Conservation (phyloP, 257 asterid species). For the Ligustrum vulgare region DNA sequence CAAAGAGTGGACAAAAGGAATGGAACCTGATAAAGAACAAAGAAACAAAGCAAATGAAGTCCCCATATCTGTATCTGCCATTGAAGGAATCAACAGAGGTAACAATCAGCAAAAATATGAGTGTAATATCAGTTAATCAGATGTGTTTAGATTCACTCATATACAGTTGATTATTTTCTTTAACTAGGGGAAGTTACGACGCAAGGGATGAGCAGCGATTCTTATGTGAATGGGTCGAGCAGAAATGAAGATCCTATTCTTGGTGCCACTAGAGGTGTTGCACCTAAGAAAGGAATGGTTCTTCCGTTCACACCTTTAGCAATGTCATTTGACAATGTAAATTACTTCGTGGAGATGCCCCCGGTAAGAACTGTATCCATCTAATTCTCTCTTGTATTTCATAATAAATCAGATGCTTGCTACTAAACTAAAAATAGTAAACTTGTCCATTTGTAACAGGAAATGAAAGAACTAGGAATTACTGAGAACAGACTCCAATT, state of each 20-base stretch:
- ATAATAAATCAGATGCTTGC: neutral
- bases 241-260: slow-evolving; percentile 22
- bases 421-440: neutral
- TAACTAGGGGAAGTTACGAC: slow-evolving; percentile 32
- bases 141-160: slow-evolving; percentile 1
- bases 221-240: slow-evolving; percentile 13
- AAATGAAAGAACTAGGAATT: slow-evolving; percentile 50
- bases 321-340: slow-evolving; percentile 53
- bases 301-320: slow-evolving; percentile 59
- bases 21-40: slow-evolving; percentile 35
- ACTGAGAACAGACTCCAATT: slow-evolving; percentile 53
- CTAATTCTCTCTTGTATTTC: neutral
- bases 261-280: slow-evolving; percentile 31
- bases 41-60: slow-evolving; percentile 26
- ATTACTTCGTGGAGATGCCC: slow-evolving; percentile 57
- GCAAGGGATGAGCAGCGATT: slow-evolving; percentile 32
- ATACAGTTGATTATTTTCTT: neutral
- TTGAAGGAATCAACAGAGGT: slow-evolving; percentile 35
- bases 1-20: slow-evolving; percentile 44
- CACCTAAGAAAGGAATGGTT: slow-evolving; percentile 58
- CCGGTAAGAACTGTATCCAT: slow-evolving; percentile 34
- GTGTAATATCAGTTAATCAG: neutral
- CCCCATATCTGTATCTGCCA: slow-evolving; percentile 24
- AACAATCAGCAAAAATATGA: slow-evolving; percentile 5
- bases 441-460: slow-evolving; percentile 30